phyloP scores from a whole-genome alignment of 2,329 filamentous ascomycete species.

The Onygenales sp. region DNA sequence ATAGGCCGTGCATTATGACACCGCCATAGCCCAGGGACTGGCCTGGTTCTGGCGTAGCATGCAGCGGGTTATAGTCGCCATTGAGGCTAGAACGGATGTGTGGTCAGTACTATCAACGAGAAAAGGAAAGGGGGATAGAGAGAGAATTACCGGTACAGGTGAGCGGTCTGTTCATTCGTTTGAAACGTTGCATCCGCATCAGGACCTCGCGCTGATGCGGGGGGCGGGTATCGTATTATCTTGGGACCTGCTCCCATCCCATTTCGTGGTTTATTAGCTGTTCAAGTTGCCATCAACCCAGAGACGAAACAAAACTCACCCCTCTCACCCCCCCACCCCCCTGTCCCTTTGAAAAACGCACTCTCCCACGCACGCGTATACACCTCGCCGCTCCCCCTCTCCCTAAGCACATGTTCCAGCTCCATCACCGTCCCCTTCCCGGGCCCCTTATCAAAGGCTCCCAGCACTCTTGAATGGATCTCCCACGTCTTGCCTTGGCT shows the following conservation, averaged over 20 bases:
- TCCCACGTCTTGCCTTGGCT: conserved; percentile 66
- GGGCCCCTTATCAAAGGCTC: conserved; percentile 69
- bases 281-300: neutral
- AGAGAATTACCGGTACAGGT: conserved; percentile 52
- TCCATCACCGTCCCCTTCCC: conserved; percentile 74
- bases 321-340: conserved; percentile 77
- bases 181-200: conserved; percentile 62
- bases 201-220: conserved; percentile 36
- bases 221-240: conserved; percentile 22
- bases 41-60: conserved; percentile 76
- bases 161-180: conserved; percentile 61
- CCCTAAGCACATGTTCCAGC: conserved; percentile 66
- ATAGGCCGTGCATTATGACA: conserved; percentile 78
- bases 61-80: conserved; percentile 88
- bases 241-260: conserved; percentile 17
- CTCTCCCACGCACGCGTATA: conserved; percentile 61
- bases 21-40: conserved; percentile 84
- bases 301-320: conserved; percentile 37
- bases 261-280: neutral
- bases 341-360: conserved; percentile 70
- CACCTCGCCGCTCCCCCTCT: conserved; percentile 56
- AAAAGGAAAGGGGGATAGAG: neutral
- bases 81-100: conserved; percentile 51
- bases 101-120: neutral
- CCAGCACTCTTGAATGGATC: conserved; percentile 64